Evolutionary conservation across 192 early-diverging fungal species (phyloP).

Genomic region (Umbelopsis sp.): DNA sequence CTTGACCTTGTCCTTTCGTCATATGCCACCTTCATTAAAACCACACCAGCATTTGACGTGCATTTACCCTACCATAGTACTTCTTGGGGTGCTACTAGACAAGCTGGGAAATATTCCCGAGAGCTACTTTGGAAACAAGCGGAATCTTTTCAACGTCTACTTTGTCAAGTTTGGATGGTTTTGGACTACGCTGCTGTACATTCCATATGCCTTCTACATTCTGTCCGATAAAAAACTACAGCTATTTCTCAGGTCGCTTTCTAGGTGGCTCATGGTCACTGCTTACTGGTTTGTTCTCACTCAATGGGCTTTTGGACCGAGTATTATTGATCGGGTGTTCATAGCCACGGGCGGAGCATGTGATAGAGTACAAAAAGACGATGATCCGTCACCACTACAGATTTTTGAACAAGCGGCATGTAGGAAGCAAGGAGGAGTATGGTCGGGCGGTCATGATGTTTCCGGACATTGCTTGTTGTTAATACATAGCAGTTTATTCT

Average conservation of each 20-base stretch:
- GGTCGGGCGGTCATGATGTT: conserved; percentile 83
- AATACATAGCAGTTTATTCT: conserved; percentile 73
- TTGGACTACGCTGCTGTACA: conserved; percentile 76
- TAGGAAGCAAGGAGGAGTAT: conserved; percentile 61
- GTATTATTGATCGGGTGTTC: conserved; percentile 80
- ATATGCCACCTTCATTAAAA: conserved; percentile 19
- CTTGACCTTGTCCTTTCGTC: neutral
- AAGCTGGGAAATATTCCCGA: conserved; percentile 20
- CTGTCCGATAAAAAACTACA: conserved; percentile 35
- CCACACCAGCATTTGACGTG: conserved; percentile 26
- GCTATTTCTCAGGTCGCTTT: conserved; percentile 24
- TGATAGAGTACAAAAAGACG: conserved; percentile 31
- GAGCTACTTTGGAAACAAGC: conserved; percentile 66
- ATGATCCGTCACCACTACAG: conserved; percentile 24
- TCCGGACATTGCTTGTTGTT: conserved; percentile 88
- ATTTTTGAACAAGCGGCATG: conserved; percentile 36
- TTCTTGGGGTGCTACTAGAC: conserved; percentile 14
- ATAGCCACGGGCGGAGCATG: conserved; percentile 72
- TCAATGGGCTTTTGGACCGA: conserved; percentile 85
- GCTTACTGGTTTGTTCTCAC: conserved; percentile 85
- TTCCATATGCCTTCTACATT: conserved; percentile 49
- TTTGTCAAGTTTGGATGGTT: conserved; percentile 89
- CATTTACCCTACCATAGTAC: conserved; percentile 28
- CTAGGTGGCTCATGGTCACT: conserved; percentile 66
- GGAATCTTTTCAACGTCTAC: conserved; percentile 74